Percentiles rank a stretch among this genome's conserved stretches.
Conservation (phyloP, 225 moss, liverwort and hornwort species). For the Straminergon stramineum region DNA sequence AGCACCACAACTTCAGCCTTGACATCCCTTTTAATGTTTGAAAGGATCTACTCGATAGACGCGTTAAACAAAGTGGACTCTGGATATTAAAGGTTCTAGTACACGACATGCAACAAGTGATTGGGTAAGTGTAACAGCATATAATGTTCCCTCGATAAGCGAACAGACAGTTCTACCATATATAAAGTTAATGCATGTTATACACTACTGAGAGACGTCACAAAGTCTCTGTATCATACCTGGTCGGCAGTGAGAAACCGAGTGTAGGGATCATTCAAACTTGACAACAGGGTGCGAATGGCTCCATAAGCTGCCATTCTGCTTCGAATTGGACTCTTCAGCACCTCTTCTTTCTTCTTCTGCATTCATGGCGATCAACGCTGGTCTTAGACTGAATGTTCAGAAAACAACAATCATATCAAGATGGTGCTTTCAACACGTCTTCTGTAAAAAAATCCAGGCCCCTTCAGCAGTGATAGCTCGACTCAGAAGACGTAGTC, state of each 20-base stretch:
- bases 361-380: conserved; percentile 18
- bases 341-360: conserved; percentile 53
- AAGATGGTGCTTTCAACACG: not conserved
- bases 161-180: not conserved
- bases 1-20: conserved; percentile 30
- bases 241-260: conserved; percentile 81
- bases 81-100: not conserved
- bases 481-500: not conserved
- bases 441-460: not conserved
- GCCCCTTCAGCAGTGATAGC: not conserved
- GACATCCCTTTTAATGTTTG: not conserved
- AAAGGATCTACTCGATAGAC: not conserved
- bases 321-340: conserved; percentile 69
- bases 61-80: not conserved
- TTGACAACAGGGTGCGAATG: conserved; percentile 61
- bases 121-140: not conserved
- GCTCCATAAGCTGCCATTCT: conserved; percentile 80
- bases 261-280: conserved; percentile 75
- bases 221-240: conserved; percentile 14
- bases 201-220: not conserved
- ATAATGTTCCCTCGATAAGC: not conserved
- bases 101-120: not conserved
- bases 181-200: not conserved
- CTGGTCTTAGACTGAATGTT: not conserved
- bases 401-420: not conserved